These are phyloP conservation scores for Rubia balearica DNA, from an alignment of 305 asterid species.

Conservation along the genomic window DNA sequence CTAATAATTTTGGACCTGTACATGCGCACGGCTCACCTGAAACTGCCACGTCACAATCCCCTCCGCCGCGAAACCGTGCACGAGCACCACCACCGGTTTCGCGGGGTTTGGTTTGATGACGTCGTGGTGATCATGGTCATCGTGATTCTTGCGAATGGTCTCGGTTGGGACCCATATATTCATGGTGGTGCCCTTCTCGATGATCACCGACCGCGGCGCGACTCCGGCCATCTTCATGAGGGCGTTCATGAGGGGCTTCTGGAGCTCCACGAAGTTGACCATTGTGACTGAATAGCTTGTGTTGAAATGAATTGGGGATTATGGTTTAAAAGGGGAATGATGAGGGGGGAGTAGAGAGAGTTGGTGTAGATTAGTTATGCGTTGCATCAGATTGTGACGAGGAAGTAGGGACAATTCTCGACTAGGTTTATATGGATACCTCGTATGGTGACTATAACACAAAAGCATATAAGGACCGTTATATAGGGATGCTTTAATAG, in stretches of 20 bases:
- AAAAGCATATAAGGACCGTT: no score
- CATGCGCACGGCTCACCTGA: constrained; percentile 26
- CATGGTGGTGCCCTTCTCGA: constrained; percentile 54
- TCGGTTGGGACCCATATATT: constrained; percentile 65
- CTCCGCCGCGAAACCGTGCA: constrained; percentile 86
- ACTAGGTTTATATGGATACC: no score
- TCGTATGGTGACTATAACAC: no score
- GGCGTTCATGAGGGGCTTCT: constrained; percentile 51
- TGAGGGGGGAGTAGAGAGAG: constrained; percentile 2
- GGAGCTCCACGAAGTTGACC: constrained; percentile 77
- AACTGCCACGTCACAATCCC: constrained; percentile 70
- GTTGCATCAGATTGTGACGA: constrained; percentile 16
- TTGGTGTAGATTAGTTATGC: constrained; percentile 35
- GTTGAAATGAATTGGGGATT: background rate
- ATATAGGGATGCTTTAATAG: no score
- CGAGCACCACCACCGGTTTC: constrained; percentile 65
- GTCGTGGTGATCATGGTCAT: background rate
- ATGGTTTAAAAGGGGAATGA: background rate
- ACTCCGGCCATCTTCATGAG: constrained; percentile 77
- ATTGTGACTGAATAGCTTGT: constrained; percentile 17
- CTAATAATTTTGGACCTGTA: no score
- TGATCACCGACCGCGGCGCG: constrained; percentile 40
- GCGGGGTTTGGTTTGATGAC: constrained; percentile 26
- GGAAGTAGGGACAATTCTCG: background rate
- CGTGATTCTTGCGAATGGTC: constrained; percentile 30